A percentile compares a stretch with the other conserved stretches of the same genome.
phyloP scores from a whole-genome alignment of 768 basidiomycete species.

The Auriscalpium microsporum region DNA sequence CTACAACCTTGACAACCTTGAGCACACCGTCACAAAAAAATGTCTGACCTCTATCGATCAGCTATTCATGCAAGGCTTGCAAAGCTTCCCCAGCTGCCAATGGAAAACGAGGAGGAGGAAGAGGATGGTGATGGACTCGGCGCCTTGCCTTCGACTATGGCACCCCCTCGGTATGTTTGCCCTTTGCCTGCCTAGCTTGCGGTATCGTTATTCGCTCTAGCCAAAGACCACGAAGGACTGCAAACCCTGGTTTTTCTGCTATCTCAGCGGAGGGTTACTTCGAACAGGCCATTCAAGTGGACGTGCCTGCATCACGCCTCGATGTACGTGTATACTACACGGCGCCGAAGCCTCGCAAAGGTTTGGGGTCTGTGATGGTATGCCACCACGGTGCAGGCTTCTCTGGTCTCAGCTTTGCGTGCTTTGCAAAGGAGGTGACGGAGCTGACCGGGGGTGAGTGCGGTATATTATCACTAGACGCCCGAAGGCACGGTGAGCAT shows the following conservation, averaged over 20 bases:
- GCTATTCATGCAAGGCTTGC: constrained; percentile 68
- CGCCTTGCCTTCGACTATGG: constrained; percentile 52
- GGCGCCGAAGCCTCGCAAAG: constrained; percentile 44
- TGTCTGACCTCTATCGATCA: constrained; percentile 72
- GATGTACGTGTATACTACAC: constrained; percentile 82
- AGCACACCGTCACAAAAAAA: constrained; percentile 16
- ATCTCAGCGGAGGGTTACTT: constrained; percentile 77
- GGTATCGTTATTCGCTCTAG: not conserved
- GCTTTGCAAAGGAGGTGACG: constrained; percentile 73
- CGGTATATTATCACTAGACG: constrained; percentile 78
- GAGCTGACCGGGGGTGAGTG: constrained; percentile 57
- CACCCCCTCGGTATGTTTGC: constrained; percentile 48
- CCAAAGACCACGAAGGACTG: constrained; percentile 23
- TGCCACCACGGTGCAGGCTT: constrained; percentile 97
- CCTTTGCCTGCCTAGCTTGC: constrained; percentile 2
- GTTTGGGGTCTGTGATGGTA: constrained; percentile 59
- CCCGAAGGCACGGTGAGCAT: constrained; percentile 74
- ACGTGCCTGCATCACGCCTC: constrained; percentile 50
- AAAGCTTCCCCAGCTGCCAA: constrained; percentile 52
- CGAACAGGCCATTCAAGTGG: constrained; percentile 68
- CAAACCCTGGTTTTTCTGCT: constrained; percentile 62
- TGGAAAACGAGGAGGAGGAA: constrained; percentile 38
- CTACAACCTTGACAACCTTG: no score
- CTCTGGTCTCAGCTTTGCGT: constrained; percentile 83
- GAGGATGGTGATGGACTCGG: constrained; percentile 55